Evolutionary conservation across 1,139 yeast species (phyloP).

Genomic region (Yamadazyma buinensis): DNA sequence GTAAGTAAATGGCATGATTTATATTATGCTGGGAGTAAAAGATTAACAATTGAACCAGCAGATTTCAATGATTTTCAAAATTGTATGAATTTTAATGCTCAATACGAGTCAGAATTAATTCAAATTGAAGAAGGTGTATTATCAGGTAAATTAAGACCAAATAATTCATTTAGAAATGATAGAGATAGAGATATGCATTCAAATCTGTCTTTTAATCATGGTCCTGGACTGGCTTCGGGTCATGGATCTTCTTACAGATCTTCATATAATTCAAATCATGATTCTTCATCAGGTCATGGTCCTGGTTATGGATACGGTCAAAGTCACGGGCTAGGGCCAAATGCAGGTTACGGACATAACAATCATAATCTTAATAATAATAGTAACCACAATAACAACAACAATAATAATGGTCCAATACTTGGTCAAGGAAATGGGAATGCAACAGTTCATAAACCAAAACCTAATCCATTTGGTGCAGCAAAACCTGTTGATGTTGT

Average conservation of each 20-base stretch:
- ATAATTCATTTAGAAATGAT: constrained; percentile 1
- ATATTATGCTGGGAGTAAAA: constrained; percentile 36
- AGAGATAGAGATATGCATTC: constrained; percentile 1
- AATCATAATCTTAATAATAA: too few species aligned
- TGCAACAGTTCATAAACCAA: constrained; percentile 18
- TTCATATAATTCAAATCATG: background rate
- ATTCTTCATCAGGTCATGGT: constrained; percentile 4
- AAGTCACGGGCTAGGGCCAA: background rate
- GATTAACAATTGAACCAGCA: constrained; percentile 43
- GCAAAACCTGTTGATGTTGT: constrained; percentile 46
- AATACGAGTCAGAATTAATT: constrained; percentile 28
- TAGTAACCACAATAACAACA: too few species aligned
- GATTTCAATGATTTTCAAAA: constrained; percentile 47
- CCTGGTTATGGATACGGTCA: background rate
- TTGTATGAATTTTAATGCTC: constrained; percentile 40
- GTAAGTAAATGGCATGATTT: constrained; percentile 45
- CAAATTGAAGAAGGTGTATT: constrained; percentile 31
- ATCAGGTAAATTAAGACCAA: constrained; percentile 18
- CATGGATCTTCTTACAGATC: too few species aligned
- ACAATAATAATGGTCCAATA: too few species aligned
- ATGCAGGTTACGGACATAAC: too few species aligned
- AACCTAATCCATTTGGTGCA: constrained; percentile 43
- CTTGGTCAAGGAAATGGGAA: too few species aligned
- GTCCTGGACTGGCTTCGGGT: constrained; percentile 3
- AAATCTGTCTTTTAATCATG: background rate